These are phyloP conservation scores for Suillus ampliporus DNA, from an alignment of 768 basidiomycete genomes.

Conservation along the genomic window DNA sequence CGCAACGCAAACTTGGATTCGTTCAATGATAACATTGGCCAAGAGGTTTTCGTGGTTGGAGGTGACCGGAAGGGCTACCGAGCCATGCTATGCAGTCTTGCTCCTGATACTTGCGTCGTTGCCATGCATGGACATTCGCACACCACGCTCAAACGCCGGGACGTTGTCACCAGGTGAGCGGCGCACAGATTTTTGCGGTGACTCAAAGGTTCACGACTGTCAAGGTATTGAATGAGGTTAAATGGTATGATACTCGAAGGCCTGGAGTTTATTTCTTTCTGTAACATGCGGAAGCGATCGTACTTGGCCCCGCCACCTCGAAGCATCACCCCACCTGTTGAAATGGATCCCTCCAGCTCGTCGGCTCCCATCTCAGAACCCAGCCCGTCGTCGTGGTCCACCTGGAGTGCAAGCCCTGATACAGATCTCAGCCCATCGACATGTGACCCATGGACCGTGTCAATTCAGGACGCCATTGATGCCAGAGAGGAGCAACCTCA, in stretches of 20 bases:
- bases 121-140: too few species aligned
- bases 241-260: not conserved
- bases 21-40: too few species aligned
- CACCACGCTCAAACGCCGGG: not conserved
- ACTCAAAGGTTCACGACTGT: not conserved
- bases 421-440: too few species aligned
- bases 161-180: not conserved
- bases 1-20: too few species aligned
- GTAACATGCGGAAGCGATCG: not conserved
- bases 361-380: not conserved
- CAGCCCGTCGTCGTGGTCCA: not conserved
- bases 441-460: not conserved
- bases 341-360: not conserved
- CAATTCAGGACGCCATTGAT: not conserved
- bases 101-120: too few species aligned
- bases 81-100: too few species aligned
- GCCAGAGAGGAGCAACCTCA: not conserved
- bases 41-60: too few species aligned
- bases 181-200: not conserved
- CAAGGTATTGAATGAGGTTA: not conserved
- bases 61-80: too few species aligned
- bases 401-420: not conserved
- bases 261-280: not conserved
- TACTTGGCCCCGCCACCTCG: not conserved
- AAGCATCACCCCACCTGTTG: not conserved